A percentile compares a stretch with the other conserved stretches of the same genome.
Conservation (phyloP, 2,329 filamentous ascomycete genomes). For the Gnomoniopsis sp. region DNA sequence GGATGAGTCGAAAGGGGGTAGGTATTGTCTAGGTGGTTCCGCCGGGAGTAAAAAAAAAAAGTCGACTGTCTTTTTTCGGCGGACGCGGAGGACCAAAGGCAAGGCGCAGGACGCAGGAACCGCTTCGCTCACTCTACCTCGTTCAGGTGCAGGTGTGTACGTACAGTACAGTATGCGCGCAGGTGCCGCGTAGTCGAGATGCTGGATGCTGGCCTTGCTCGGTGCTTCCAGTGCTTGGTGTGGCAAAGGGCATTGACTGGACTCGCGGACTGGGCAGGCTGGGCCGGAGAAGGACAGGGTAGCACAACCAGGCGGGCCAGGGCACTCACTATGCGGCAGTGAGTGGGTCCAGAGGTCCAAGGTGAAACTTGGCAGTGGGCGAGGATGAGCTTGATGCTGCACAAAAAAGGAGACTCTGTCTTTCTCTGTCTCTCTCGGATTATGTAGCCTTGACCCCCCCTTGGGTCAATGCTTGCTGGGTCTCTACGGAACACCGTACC, state of each 20-base stretch:
- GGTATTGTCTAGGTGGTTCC: neutral
- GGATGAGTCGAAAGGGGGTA: slow-evolving; percentile 8
- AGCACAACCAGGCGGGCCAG: neutral
- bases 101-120: neutral
- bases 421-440: neutral
- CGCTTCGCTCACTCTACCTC: neutral
- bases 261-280: no score
- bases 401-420: slow-evolving; percentile 12
- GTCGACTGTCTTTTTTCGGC: slow-evolving; percentile 3
- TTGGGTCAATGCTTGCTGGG: no score
- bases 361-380: slow-evolving; percentile 19
- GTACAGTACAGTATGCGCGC: no score
- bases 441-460: neutral
- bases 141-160: no score
- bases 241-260: neutral
- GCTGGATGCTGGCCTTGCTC: no score
- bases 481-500: neutral
- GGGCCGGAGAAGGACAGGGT: neutral
- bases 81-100: no score
- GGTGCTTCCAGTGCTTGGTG: neutral
- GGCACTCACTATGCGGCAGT: neutral
- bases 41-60: neutral
- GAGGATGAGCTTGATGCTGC: neutral
- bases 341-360: neutral
- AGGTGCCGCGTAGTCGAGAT: no score